A percentile compares a stretch with the other conserved stretches of the same genome.
Conservation (phyloP, 1,284 basidiomycete genomes). For the Ustilago shanxiensis region DNA sequence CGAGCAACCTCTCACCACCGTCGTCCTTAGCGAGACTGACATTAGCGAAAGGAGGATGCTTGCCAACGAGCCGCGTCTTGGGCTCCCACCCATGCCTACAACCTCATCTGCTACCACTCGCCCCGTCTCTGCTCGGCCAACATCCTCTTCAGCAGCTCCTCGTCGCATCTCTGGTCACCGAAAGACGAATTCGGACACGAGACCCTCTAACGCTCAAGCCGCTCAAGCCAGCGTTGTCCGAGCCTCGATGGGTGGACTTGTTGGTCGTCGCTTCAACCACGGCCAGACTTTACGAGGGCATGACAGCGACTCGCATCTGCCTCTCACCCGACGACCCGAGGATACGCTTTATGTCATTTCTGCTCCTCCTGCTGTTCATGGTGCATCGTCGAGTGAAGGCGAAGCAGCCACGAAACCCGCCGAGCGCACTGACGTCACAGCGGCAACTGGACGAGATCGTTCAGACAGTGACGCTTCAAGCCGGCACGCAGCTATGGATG, state of each 20-base stretch:
- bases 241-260: background rate
- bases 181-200: conserved; percentile 37
- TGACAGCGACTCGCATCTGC: conserved; percentile 38
- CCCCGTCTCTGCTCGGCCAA: background rate
- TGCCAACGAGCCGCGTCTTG: conserved; percentile 41
- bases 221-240: conserved; percentile 2
- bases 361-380: conserved; percentile 25
- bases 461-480: conserved; percentile 8
- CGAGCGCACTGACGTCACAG: background rate
- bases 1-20: background rate
- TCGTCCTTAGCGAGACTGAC: background rate
- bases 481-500: conserved; percentile 3
- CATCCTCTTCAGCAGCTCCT: background rate
- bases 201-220: background rate
- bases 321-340: conserved; percentile 42
- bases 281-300: conserved; percentile 19
- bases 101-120: background rate
- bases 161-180: conserved; percentile 24
- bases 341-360: conserved; percentile 48
- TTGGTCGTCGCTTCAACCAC: conserved; percentile 11
- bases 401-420: conserved; percentile 10
- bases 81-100: conserved; percentile 19
- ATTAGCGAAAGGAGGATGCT: conserved; percentile 23
- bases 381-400: conserved; percentile 17
- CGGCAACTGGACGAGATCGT: background rate